These are phyloP conservation scores for Phytopythium helicoides DNA, from an alignment of 352 stramenopile species.

Conservation along the genomic window DNA sequence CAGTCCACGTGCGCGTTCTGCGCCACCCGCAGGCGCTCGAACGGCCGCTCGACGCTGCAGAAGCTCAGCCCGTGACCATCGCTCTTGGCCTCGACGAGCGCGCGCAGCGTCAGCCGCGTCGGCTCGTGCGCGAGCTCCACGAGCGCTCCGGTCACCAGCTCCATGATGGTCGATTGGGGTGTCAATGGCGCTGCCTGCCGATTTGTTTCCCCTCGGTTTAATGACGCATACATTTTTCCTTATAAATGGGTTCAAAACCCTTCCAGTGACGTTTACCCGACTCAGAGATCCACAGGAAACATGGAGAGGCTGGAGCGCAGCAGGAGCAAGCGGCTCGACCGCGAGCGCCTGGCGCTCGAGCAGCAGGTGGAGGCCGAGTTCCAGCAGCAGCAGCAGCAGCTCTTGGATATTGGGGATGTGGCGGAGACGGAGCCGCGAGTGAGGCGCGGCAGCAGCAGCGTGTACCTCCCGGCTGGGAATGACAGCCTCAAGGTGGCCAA, in stretches of 20 bases:
- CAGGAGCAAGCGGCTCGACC: constrained; percentile 38
- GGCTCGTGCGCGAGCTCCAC: constrained; percentile 51
- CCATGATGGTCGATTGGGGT: constrained; percentile 1
- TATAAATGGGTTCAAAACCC: too few species aligned
- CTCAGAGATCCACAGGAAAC: neutral
- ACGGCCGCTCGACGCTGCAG: constrained; percentile 58
- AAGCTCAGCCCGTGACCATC: constrained; percentile 36
- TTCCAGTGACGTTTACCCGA: constrained; percentile 6
- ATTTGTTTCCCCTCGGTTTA: neutral
- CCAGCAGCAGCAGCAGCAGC: constrained; percentile 5
- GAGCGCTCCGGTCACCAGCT: constrained; percentile 52
- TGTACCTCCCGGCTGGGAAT: constrained; percentile 36
- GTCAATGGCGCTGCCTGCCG: neutral
- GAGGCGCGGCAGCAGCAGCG: constrained; percentile 23
- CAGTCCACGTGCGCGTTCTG: constrained; percentile 65
- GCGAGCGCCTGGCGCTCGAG: constrained; percentile 48
- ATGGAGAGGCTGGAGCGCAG: constrained; percentile 17
- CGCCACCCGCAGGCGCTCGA: constrained; percentile 78
- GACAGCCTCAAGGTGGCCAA: constrained; percentile 43
- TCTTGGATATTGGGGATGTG: neutral
- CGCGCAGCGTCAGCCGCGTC: constrained; percentile 38
- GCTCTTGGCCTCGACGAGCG: constrained; percentile 44
- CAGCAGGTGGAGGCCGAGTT: constrained; percentile 43
- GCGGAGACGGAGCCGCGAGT: constrained; percentile 5
- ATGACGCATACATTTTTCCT: neutral